phyloP scores from a whole-genome alignment of 2,329 filamentous ascomycete species.

The Piedraia hortae region DNA sequence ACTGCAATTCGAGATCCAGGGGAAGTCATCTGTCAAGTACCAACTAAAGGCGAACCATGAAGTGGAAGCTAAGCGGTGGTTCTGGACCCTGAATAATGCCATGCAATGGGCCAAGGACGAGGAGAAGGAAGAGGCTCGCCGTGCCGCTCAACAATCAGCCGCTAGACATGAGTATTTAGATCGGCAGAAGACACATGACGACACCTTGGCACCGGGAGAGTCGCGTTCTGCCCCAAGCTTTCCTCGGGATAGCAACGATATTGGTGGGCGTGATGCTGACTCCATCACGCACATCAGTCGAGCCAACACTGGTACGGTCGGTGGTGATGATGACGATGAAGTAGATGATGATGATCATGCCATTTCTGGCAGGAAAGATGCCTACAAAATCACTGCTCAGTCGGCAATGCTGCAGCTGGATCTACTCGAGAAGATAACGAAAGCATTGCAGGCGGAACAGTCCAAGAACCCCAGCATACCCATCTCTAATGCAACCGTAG shows the following conservation, averaged over 20 bases:
- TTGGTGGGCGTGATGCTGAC: conserved; percentile 26
- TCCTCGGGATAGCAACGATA: too few relatives aligned
- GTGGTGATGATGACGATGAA: conserved; percentile 33
- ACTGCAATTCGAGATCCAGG: conserved; percentile 89
- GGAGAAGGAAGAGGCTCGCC: conserved; percentile 63
- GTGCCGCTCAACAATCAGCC: conserved; percentile 47
- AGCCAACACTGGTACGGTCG: conserved; percentile 20
- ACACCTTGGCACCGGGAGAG: conserved; percentile 14
- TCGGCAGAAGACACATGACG: conserved; percentile 14
- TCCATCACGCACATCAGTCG: conserved; percentile 19
- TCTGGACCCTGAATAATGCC: conserved; percentile 94
- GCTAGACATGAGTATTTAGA: conserved; percentile 46
- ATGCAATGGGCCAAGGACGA: conserved; percentile 98
- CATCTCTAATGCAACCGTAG: conserved; percentile 49
- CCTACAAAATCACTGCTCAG: conserved; percentile 89
- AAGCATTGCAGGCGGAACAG: conserved; percentile 49
- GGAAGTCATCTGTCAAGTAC: conserved; percentile 96
- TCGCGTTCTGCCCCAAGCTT: too few relatives aligned
- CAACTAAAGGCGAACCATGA: conserved; percentile 94
- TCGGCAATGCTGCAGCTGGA: conserved; percentile 83
- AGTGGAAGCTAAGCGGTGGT: conserved; percentile 95
- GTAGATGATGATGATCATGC: conserved; percentile 60
- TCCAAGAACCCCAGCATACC: conserved; percentile 38
- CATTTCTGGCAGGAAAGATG: conserved; percentile 66
- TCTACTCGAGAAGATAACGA: conserved; percentile 59